Base-by-base conservation (phyloP, 768 basidiomycete species). In the Lyophyllum atratum region DNA sequence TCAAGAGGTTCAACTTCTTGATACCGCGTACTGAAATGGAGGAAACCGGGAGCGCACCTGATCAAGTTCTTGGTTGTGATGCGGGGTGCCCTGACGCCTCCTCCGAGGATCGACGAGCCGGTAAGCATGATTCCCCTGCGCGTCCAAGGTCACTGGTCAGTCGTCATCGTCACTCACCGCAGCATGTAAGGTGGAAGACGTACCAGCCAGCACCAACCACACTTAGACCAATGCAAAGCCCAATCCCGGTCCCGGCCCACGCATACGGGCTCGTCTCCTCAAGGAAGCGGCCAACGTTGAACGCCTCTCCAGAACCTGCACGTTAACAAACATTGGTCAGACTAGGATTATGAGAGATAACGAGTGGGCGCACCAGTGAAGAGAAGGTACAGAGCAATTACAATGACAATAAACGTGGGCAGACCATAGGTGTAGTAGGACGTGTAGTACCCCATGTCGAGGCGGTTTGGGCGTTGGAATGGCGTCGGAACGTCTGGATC, bases 21-120 rank as follows among this genome's bases (percentile, higher is more conserved):
- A 31, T 11, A 42, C 10, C 33, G n/a, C 15, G 33, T 19, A 33
- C 22, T n/a, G 7, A 3, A n/a, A 17, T 21, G 34, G 19, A 34
- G 6, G 21, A 59, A n/a, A 3, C 10, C 29, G 21, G 3, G 9
- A 44, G 67, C 82, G 51, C 49, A 93, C 95, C 93, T 95, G 65
- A 99, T 97, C 72, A 98, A 72, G 71, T 99, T 99, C 84, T 99
- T 98, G 19, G 96, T 98, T 48, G 89, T 84, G 53, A 99, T 98
- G 62, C 96, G 82, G 11, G 96, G 96, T 46, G 94, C 83, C 42
- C 95, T 81, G 10, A 98, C 94, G 67, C 95, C 95, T 69, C 95
- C 97, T 44, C 96, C 96, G 28, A 99, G 80, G 64, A 99, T 95
- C 28, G 94, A 96, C n/a, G 95, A 76, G 53, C 97, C 97, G 0